Base-by-base conservation (phyloP, 2,329 filamentous ascomycete genomes). In the Didymella glomerata region DNA sequence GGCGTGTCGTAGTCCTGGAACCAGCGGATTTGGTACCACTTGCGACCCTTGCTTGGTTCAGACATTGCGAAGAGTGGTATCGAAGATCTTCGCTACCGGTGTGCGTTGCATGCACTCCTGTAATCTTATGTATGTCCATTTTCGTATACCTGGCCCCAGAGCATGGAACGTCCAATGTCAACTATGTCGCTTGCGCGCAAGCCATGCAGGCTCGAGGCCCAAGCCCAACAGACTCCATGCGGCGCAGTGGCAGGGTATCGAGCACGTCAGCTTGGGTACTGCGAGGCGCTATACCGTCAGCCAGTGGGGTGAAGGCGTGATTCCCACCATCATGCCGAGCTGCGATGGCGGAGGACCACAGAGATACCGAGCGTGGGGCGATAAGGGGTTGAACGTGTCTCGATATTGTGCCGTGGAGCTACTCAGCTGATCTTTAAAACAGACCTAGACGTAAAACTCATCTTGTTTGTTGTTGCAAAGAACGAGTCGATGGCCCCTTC, bases 1-100 rank as follows among this genome's bases (percentile, higher is more conserved):
- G 75, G 74, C 0, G 79, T 83, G 60, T 87, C 84, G 7, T 80
- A 73, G 18, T 67, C 62, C 20, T 69, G 16, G 41, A 70, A 73
- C 70, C 69, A 75, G n/a, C 58, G 65, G 18, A 71, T 64, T 32
- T 68, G 66, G 34, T 68, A 71, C 68, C 70, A 72, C 36, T 68
- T 73, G 44, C 65, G 64, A 38, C 32, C 22, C 27, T 54, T 61
- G 36, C 18, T 42, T 20, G 44, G 42, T 27, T n/a, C 24, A 42
- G 60, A 60, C 65, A 65, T 65, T 7, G 8, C 9, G 1, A 11
- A 7, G 47, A 10, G 8, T 40, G 8, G 3, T 14, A 6, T 18
- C 13, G 6, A 25, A 34, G 48, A 14, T 36, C 20, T 20, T 48
- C 6, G 13, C 10, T 38, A 3, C 16, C 50, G 10, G n/a, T 10